Conservation (phyloP, 352 stramenopile species). For the Phytophthora niederhauseri region DNA sequence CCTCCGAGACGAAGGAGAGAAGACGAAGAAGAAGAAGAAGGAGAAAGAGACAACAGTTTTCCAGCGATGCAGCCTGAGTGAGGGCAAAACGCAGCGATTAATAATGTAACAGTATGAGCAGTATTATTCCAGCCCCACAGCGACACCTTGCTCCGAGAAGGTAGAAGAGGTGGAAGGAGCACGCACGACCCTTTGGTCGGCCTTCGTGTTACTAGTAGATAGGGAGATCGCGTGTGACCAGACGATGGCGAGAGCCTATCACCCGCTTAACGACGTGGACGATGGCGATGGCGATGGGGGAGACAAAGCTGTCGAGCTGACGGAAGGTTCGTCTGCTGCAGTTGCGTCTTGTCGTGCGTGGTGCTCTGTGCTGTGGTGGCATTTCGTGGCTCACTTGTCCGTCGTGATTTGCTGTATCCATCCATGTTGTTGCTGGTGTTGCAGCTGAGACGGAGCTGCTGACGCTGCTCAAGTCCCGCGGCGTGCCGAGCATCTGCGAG, state of each 20-base stretch:
- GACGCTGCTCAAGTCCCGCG: constrained; percentile 60
- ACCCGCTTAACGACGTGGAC: constrained; percentile 31
- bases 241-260: constrained; percentile 40
- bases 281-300: constrained; percentile 7
- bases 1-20: constrained; percentile 42
- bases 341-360: background rate
- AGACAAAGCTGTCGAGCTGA: constrained; percentile 32
- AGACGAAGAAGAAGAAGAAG: background rate
- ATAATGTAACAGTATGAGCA: constrained; percentile 57
- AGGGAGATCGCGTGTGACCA: constrained; percentile 12
- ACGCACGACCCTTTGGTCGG: background rate
- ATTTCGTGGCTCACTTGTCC: background rate
- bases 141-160: background rate
- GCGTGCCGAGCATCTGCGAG: constrained; percentile 69
- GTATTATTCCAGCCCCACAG: constrained; percentile 25
- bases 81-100: constrained; percentile 33
- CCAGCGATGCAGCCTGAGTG: constrained; percentile 29
- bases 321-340: constrained; percentile 39
- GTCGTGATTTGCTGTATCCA: constrained; percentile 2
- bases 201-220: background rate
- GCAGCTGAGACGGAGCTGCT: constrained; percentile 72
- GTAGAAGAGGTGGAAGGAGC: background rate
- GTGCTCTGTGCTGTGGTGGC: background rate
- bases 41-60: constrained; percentile 23
- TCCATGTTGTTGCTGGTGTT: background rate